Evolutionary conservation across 2,329 filamentous ascomycete species (phyloP).

Genomic region (Biscogniauxia mediterranea): DNA sequence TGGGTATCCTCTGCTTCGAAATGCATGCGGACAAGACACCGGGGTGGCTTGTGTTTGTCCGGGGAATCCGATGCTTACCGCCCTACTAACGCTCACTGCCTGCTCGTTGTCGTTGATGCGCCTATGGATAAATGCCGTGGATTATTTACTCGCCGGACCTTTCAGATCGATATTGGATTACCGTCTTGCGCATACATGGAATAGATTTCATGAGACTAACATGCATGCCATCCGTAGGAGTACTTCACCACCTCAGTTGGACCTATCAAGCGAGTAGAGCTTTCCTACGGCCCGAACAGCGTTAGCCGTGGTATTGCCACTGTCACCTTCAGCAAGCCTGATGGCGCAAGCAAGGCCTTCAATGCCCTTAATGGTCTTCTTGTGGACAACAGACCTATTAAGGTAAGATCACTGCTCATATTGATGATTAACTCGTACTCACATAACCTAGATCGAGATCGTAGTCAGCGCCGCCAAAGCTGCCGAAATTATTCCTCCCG

Average conservation of each 20-base stretch:
- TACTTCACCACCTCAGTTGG: conserved; percentile 90
- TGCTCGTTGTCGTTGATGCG: conserved; percentile 56
- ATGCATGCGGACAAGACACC: neutral
- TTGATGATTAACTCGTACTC: conserved; percentile 16
- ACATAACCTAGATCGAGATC: conserved; percentile 72
- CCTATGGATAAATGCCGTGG: conserved; percentile 23
- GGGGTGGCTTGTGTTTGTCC: neutral
- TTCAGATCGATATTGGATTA: conserved; percentile 27
- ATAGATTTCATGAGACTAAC: conserved; percentile 62
- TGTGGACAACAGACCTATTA: conserved; percentile 87
- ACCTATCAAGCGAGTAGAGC: conserved; percentile 83
- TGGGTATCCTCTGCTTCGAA: neutral
- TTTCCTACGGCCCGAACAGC: conserved; percentile 91
- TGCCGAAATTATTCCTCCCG: conserved; percentile 62
- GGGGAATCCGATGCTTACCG: conserved; percentile 12
- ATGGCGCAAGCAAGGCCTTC: conserved; percentile 81
- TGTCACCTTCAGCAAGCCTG: conserved; percentile 78
- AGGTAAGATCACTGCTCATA: conserved; percentile 54
- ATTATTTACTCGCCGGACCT: conserved; percentile 20
- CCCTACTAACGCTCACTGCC: conserved; percentile 52
- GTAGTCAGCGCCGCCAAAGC: conserved; percentile 76
- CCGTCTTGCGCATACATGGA: conserved; percentile 31
- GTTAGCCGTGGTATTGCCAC: conserved; percentile 90
- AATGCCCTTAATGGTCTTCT: conserved; percentile 82
- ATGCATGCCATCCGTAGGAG: conserved; percentile 72